Percentiles rank a stretch among this genome's conserved stretches.
Conservation (phyloP, 805 yeast species). For the Isabelozyma gotoi region DNA sequence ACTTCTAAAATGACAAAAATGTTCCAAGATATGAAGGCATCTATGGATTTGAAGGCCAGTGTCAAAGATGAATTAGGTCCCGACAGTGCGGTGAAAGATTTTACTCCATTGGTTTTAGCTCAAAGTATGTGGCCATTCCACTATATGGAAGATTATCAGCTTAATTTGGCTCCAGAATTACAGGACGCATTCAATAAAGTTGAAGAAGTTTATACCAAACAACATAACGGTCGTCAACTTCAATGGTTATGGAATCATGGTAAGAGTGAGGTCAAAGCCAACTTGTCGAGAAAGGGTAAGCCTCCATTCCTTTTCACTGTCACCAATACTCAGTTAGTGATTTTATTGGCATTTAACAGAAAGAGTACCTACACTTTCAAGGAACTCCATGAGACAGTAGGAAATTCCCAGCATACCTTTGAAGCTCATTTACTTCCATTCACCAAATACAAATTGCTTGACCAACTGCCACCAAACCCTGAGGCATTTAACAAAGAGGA, state of each 20-base stretch:
- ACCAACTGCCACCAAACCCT: conserved; percentile 62
- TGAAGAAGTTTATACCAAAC: conserved; percentile 63
- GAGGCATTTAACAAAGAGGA: conserved; percentile 45
- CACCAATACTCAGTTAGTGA: conserved; percentile 83
- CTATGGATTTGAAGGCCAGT: conserved; percentile 66
- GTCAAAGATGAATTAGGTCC: conserved; percentile 46
- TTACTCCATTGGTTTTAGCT: conserved; percentile 77
- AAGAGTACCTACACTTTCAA: conserved; percentile 56
- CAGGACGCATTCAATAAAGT: conserved; percentile 63
- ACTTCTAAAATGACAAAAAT: conserved; percentile 91
- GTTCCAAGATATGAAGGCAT: conserved; percentile 91
- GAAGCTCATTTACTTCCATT: conserved; percentile 79
- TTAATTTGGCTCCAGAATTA: conserved; percentile 67
- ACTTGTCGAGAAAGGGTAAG: conserved; percentile 75
- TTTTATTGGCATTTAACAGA: conserved; percentile 80
- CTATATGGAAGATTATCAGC: conserved; percentile 37
- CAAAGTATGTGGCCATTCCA: conserved; percentile 87
- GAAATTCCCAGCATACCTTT: conserved; percentile 61
- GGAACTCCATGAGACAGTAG: conserved; percentile 66
- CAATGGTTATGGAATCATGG: conserved; percentile 97
- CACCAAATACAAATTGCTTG: conserved; percentile 71
- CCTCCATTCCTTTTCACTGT: conserved; percentile 81
- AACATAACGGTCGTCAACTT: conserved; percentile 84
- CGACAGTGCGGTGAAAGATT: conserved; percentile 39
- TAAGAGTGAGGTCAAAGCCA: conserved; percentile 87